These are phyloP conservation scores for Phytophthora meadii DNA, from an alignment of 352 stramenopile genomes.

Conservation along the genomic window DNA sequence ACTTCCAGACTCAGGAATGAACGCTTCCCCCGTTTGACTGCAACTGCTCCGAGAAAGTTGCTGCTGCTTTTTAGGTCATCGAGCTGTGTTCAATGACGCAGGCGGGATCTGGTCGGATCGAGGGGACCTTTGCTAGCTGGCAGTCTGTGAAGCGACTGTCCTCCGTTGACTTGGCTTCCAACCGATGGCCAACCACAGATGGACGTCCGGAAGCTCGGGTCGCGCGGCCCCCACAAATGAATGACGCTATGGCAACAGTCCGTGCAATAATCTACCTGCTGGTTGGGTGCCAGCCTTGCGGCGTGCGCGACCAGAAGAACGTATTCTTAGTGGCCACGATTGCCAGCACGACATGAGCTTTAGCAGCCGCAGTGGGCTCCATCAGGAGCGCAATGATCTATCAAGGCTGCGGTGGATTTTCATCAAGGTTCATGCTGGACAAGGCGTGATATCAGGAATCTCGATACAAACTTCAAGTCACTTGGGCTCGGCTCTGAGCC, in stretches of 20 bases:
- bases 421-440: slow-evolving; percentile 15
- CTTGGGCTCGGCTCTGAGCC: slow-evolving; percentile 5
- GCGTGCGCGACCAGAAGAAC: slow-evolving; percentile 14
- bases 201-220: slow-evolving; percentile 15
- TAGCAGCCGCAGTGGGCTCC: slow-evolving; percentile 1
- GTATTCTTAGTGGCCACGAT: neutral
- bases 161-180: slow-evolving; percentile 11
- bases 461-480: slow-evolving; percentile 22
- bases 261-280: slow-evolving; percentile 14
- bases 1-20: slow-evolving; percentile 7
- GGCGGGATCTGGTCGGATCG: slow-evolving; percentile 36
- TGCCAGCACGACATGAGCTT: neutral
- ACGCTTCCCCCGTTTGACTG: too few species aligned
- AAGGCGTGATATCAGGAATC: neutral
- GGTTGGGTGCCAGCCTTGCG: slow-evolving; percentile 18
- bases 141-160: slow-evolving; percentile 3
- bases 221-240: slow-evolving; percentile 6
- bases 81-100: neutral
- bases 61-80: slow-evolving; percentile 4
- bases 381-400: neutral
- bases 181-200: slow-evolving; percentile 16
- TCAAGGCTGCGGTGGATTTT: slow-evolving; percentile 29
- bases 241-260: slow-evolving; percentile 1
- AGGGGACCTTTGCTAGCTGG: neutral
- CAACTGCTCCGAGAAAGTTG: neutral